phyloP scores from a whole-genome alignment of 1,284 basidiomycete species.

The Sanghuangporus weigelae region DNA sequence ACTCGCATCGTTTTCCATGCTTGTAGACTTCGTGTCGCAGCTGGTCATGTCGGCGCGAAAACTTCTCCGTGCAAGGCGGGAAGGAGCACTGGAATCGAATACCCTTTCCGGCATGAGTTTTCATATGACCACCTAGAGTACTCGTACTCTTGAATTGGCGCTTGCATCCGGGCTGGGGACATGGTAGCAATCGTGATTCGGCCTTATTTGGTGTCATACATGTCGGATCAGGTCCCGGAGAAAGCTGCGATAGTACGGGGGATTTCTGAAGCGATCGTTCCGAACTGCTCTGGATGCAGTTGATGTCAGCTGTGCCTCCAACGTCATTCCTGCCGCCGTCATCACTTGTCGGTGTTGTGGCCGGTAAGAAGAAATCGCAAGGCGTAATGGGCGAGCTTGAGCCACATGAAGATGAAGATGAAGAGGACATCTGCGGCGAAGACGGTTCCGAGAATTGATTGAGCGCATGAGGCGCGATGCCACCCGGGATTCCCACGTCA shows the following conservation, averaged over 20 bases:
- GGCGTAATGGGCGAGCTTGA: conserved; percentile 14
- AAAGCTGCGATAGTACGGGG: conserved; percentile 1
- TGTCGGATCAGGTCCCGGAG: neutral
- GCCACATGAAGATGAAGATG: conserved; percentile 11
- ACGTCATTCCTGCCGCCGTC: neutral
- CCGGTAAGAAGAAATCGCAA: conserved; percentile 8
- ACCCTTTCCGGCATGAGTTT: conserved; percentile 18
- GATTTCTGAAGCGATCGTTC: neutral
- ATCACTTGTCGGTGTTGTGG: conserved; percentile 1
- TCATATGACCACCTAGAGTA: conserved; percentile 16
- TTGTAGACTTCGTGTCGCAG: conserved; percentile 20
- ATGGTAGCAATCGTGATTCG: conserved; percentile 15
- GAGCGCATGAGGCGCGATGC: neutral
- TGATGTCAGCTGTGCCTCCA: neutral
- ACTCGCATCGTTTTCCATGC: conserved; percentile 20
- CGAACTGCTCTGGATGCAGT: neutral
- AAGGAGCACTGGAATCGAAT: conserved; percentile 18
- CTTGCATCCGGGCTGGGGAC: conserved; percentile 16
- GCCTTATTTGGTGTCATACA: neutral
- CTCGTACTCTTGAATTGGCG: conserved; percentile 19
- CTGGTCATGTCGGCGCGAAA: conserved; percentile 19
- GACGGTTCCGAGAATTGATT: conserved; percentile 11
- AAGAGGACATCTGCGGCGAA: conserved; percentile 14
- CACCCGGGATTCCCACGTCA: neutral
- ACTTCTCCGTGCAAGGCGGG: conserved; percentile 19